Percentiles rank a stretch among this genome's conserved stretches.
These are phyloP conservation scores for Diplogelasinospora grovesii DNA, from an alignment of 495 filamentous ascomycete genomes.

Conservation along the genomic window DNA sequence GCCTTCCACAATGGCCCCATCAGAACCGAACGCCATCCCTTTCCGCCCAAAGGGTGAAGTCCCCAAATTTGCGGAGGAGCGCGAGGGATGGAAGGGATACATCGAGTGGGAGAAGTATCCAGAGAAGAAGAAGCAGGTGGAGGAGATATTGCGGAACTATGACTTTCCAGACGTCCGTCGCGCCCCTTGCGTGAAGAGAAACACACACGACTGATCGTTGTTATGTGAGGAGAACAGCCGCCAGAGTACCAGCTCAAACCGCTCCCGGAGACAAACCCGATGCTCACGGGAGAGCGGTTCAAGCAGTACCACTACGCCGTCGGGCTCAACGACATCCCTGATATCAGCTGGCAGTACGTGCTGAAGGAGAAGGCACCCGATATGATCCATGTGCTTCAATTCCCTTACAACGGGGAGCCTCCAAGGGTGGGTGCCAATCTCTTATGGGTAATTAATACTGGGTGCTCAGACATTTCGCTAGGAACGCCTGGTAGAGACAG, in stretches of 20 bases:
- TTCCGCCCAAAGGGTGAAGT: slow-evolving; percentile 14
- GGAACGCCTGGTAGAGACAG: slow-evolving; percentile 22
- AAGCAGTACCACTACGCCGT: slow-evolving; percentile 59
- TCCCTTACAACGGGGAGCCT: slow-evolving; percentile 66
- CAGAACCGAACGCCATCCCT: slow-evolving; percentile 15
- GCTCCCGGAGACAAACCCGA: slow-evolving; percentile 55
- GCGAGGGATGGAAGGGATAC: slow-evolving; percentile 35
- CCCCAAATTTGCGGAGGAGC: slow-evolving; percentile 16
- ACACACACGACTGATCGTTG: not conserved
- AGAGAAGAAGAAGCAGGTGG: slow-evolving; percentile 53
- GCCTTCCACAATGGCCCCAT: slow-evolving; percentile 13
- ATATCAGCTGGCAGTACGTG: slow-evolving; percentile 53
- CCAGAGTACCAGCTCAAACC: slow-evolving; percentile 56
- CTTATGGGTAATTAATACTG: not conserved
- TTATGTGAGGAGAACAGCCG: too few species aligned
- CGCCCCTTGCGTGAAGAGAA: too few species aligned
- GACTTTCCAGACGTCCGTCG: slow-evolving; percentile 40
- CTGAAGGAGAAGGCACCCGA: slow-evolving; percentile 54
- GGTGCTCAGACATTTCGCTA: too few species aligned
- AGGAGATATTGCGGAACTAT: slow-evolving; percentile 49
- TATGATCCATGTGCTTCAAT: slow-evolving; percentile 63
- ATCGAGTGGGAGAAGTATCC: slow-evolving; percentile 67
- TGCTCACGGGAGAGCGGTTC: slow-evolving; percentile 55
- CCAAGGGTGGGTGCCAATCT: slow-evolving; percentile 24
- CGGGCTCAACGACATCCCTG: slow-evolving; percentile 42